Base-by-base conservation (phyloP, 352 stramenopile species). In the Pythium phragmitis region DNA sequence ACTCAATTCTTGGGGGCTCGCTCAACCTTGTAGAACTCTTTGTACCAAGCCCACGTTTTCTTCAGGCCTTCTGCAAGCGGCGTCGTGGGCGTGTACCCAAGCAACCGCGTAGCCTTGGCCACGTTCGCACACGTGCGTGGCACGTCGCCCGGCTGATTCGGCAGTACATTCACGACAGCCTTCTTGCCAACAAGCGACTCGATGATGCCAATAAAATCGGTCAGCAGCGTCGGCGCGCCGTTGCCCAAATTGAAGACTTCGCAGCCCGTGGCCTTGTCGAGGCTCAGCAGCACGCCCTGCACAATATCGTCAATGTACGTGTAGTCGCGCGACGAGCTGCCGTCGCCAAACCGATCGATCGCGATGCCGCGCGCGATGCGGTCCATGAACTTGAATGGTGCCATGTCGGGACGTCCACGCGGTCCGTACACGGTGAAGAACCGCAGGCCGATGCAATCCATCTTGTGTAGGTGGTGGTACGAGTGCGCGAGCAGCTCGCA, bases 401-500 rank as follows among this genome's bases (percentile, higher is more conserved):
- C 97, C 97, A 99, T 99, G 73, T 99, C 97, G 9, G 97, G 97
- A 37, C 97, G 80, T 13, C 97, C 97, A 17, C 95, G 77, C 14
- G 92, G 91, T 3, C 97, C 97, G 68, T 99, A 99, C 0, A 99
- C 97, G 11, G 97, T 99, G 77, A 99, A 99, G 76, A 99, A 99
- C 23, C 96, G 92, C 56, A 99, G 76, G 2, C 93, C 97, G 54
- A 98, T 96, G 9, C 91, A 86, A 43, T 97, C 92, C 54, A 99
- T 76, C 30, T 92, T 81, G 85, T 99, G 98, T 11, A 99, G 70
- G 68, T 98, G 90, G 74, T 98, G 88, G 82, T 99, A 99, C 42
- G 96, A 98, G 81, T 99, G 93, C 7, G 96, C 96, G 17, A 99
- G 70, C 42, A 99, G 75, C 78, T 99, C 97, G 66, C 94, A 98